Evolutionary conservation across 2,329 filamentous ascomycete genomes (phyloP).

Genomic region (Fonsecaea nubica): DNA sequence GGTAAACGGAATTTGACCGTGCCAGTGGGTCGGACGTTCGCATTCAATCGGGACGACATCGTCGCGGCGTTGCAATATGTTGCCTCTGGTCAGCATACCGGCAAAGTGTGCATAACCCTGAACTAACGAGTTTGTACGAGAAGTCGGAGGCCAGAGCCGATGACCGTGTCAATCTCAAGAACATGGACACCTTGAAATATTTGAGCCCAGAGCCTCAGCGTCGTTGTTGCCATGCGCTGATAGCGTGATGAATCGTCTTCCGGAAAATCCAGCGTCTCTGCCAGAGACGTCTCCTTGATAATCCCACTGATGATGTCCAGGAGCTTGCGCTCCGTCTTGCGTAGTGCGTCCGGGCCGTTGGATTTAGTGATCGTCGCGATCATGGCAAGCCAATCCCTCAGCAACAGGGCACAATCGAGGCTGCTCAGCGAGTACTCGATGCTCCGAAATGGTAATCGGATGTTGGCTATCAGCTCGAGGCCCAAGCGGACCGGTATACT

Average conservation of each 20-base stretch:
- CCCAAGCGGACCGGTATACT: constrained; percentile 41
- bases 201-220: constrained; percentile 39
- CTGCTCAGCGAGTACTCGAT: constrained; percentile 42
- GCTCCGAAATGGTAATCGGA: constrained; percentile 40
- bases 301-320: constrained; percentile 37
- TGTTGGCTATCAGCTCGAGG: constrained; percentile 37
- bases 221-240: constrained; percentile 31
- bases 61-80: constrained; percentile 50
- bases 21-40: constrained; percentile 48
- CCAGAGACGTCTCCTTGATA: constrained; percentile 31
- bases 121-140: constrained; percentile 11
- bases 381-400: constrained; percentile 40
- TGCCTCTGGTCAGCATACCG: constrained; percentile 53
- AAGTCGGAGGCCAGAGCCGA: constrained; percentile 20
- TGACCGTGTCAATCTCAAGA: constrained; percentile 26
- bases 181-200: constrained; percentile 36
- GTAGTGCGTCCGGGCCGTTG: constrained; percentile 10
- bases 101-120: constrained; percentile 48
- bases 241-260: constrained; percentile 27
- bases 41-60: constrained; percentile 49
- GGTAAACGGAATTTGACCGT: constrained; percentile 45
- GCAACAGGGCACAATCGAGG: constrained; percentile 41
- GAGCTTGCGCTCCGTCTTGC: constrained; percentile 18
- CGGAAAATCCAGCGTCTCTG: neutral
- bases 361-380: constrained; percentile 9